Evolutionary conservation across 257 asterid species (phyloP).

Genomic region (Petunia secreta): DNA sequence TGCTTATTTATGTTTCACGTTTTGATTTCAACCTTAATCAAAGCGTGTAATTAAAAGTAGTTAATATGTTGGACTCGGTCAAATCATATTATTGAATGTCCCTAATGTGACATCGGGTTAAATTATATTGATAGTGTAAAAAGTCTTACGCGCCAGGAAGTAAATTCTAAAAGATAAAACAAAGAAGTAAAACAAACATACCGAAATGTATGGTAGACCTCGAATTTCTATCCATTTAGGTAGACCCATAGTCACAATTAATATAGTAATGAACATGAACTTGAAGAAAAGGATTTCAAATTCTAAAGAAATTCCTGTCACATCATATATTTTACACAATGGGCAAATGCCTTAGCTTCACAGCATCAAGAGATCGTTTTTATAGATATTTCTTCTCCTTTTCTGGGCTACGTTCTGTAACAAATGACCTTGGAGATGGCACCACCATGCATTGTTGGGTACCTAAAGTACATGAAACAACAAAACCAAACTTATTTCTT

Average conservation of each 20-base stretch:
- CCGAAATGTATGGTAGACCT: conserved; percentile 15
- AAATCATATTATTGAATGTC: neutral
- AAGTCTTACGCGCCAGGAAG: neutral
- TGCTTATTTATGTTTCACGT: too few relatives aligned
- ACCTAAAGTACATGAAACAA: conserved; percentile 54
- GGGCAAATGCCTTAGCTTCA: conserved; percentile 73
- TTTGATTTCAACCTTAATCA: too few relatives aligned
- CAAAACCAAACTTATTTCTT: conserved; percentile 67
- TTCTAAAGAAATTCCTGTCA: neutral
- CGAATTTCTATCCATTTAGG: neutral
- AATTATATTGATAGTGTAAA: neutral
- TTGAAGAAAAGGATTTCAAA: neutral
- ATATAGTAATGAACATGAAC: neutral
- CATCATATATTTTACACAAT: conserved; percentile 29
- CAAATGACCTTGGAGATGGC: conserved; percentile 66
- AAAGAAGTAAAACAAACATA: too few relatives aligned
- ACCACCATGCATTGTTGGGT: conserved; percentile 89
- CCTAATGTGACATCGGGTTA: too few relatives aligned
- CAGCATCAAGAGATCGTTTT: conserved; percentile 84
- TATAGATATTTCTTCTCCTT: conserved; percentile 77
- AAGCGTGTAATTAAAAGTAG: neutral
- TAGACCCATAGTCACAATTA: conserved; percentile 1
- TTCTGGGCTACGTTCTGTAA: conserved; percentile 71
- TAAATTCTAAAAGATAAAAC: conserved; percentile 8
- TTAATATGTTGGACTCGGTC: neutral